Percentiles rank a stretch among this genome's conserved stretches.
Evolutionary conservation across 805 yeast species (phyloP).

Genomic region (Starmerella bacillaris): DNA sequence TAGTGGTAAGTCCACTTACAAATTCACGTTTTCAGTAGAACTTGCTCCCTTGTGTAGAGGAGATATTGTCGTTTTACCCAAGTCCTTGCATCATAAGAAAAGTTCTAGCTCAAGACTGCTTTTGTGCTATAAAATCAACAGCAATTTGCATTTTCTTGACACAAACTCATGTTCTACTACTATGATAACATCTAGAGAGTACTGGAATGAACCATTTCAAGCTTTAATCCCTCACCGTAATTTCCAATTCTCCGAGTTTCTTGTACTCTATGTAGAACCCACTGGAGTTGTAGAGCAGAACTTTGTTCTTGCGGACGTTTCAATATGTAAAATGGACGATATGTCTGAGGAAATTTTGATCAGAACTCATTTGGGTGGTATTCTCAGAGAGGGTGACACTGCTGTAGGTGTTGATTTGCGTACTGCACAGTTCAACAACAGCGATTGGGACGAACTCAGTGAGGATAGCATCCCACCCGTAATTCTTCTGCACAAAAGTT

Average conservation of each 20-base stretch:
- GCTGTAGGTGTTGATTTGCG: conserved; percentile 77
- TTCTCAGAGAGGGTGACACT: conserved; percentile 91
- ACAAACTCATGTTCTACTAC: conserved; percentile 63
- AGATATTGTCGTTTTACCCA: conserved; percentile 82
- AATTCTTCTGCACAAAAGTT: conserved; percentile 73
- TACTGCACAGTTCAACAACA: conserved; percentile 63
- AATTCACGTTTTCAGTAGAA: conserved; percentile 83
- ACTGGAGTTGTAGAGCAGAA: conserved; percentile 65
- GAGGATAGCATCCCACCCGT: conserved; percentile 44
- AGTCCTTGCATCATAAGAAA: conserved; percentile 60
- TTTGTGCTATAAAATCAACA: conserved; percentile 68
- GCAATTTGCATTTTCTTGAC: conserved; percentile 71
- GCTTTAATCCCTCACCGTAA: conserved; percentile 35
- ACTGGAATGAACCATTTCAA: conserved; percentile 64
- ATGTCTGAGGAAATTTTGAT: conserved; percentile 70
- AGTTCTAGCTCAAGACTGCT: conserved; percentile 73
- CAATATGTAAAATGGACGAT: conserved; percentile 78
- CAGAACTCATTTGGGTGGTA: conserved; percentile 82
- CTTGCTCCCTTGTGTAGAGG: conserved; percentile 94
- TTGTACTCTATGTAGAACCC: conserved; percentile 87
- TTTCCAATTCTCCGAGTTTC: conserved; percentile 59
- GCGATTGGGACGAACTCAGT: conserved; percentile 26
- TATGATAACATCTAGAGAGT: conserved; percentile 51
- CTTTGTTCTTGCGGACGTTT: conserved; percentile 70
- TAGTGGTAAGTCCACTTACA: conserved; percentile 70